Base-by-base conservation (phyloP, 1,284 basidiomycete species). In the Cryptococcus jaspeensis region DNA sequence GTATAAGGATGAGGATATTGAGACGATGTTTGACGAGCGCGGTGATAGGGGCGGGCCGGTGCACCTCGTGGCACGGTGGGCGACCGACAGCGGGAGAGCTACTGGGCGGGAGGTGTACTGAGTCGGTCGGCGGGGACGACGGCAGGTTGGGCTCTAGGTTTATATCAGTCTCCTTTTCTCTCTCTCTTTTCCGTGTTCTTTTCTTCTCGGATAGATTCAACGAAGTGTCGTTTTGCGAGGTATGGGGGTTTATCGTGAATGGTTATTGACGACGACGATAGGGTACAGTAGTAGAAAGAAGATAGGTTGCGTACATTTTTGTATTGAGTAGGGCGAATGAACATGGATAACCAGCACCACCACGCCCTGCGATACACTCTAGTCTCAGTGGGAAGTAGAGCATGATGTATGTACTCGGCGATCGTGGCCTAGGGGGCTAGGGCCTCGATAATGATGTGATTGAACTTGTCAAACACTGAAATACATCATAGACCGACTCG, bases 1-100 rank as follows among this genome's bases (percentile, higher is more conserved):
- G 55, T 64, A 66, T 45, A 70, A 66, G 53, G 72, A 75, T 55
- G 64, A 67, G 47, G 73, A 75, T 56, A 63, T 75, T 5, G 70
- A 74, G 52, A 63, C 68, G 37, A 75, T 75, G 73, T 66, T 73
- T 54, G 61, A 65, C 16, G 73, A 75, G 56, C 56, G 53, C n/a
- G 55, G 59, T 22, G 69, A 69, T 43, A 62, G 50, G 28, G 62
- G 62, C 22, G 50, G 40, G 20, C 57, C 61, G 43, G 57, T 66
- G 8, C 59, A 64, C 23, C 48, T 66, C 11, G 47, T 66, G 18
- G 65, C 65, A 18, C 52, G 53, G 38, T 55, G 53, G 49, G 37
- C 35, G 13, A 32, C 36, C 52, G 49, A 44, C 47, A 53, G 47
- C 49, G 16, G 42, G 28, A 11, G 13, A n/a, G 22, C 18, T 13